These are phyloP conservation scores for Tolypocladium album DNA, from an alignment of 2,329 filamentous ascomycete species.

Conservation along the genomic window DNA sequence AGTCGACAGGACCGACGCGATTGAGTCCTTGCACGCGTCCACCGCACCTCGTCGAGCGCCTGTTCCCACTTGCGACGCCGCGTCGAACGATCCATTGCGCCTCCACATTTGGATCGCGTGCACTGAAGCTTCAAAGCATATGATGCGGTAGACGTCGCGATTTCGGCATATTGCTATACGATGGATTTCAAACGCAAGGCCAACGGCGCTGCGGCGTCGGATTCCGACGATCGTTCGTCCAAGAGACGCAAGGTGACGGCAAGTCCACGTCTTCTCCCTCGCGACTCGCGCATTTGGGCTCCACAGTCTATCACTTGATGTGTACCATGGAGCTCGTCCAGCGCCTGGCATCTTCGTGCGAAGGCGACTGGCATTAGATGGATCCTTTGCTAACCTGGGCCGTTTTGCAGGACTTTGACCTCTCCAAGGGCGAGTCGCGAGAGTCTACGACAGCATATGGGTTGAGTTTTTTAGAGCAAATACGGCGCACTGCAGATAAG, in stretches of 20 bases:
- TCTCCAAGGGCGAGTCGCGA: constrained; percentile 46
- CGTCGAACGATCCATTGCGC: constrained; percentile 14
- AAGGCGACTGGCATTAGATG: background rate
- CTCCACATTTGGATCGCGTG: constrained; percentile 6
- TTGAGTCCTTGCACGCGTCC: constrained; percentile 1
- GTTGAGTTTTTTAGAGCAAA: constrained; percentile 60
- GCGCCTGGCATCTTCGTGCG: background rate
- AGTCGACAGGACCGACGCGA: background rate
- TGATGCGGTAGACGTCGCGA: constrained; percentile 17
- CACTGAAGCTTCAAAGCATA: constrained; percentile 5
- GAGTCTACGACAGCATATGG: constrained; percentile 64
- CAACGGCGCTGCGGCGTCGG: constrained; percentile 31
- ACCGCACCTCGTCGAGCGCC: background rate
- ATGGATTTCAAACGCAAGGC: constrained; percentile 52
- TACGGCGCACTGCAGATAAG: constrained; percentile 71
- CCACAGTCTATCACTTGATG: background rate
- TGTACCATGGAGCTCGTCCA: background rate
- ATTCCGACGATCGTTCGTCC: constrained; percentile 40
- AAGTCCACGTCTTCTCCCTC: constrained; percentile 21
- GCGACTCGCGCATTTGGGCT: background rate
- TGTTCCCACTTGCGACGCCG: constrained; percentile 3
- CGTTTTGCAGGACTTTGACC: constrained; percentile 28
- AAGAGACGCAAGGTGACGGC: constrained; percentile 45
- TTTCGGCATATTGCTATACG: constrained; percentile 10
- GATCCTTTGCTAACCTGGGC: background rate